Evolutionary conservation across 257 asterid species (phyloP).

Genomic region (Solanum commersonii): DNA sequence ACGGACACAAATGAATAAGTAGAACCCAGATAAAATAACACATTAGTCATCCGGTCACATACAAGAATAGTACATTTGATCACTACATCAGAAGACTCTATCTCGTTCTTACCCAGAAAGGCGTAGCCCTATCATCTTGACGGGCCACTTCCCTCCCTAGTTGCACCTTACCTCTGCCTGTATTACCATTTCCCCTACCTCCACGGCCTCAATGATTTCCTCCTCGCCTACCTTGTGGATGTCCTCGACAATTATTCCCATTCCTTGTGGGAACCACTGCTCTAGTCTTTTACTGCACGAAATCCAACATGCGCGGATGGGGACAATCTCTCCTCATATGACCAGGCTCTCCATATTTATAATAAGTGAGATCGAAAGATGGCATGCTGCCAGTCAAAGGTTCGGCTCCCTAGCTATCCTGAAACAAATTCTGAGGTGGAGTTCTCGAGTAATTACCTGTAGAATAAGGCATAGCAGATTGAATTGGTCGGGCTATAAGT

Average conservation of each 20-base stretch:
- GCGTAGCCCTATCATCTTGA: too few species aligned
- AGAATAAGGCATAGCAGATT: not conserved
- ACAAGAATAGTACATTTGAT: too few species aligned
- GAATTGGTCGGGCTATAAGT: fast-evolving
- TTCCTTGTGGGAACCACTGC: not conserved
- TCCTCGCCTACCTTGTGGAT: not conserved
- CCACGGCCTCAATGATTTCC: fast-evolving
- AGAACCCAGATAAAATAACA: not conserved
- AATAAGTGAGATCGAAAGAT: not conserved
- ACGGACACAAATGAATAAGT: not conserved
- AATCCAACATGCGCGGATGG: too few species aligned
- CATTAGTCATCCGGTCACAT: not conserved
- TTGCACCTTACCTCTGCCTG: fast-evolving
- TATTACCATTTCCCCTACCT: too few species aligned
- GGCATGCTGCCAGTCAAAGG: too few species aligned
- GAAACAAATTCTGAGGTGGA: not conserved
- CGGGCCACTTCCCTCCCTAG: fast-evolving
- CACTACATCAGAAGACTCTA: too few species aligned
- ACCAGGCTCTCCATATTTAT: not conserved
- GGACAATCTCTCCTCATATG: not conserved
- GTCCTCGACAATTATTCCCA: not conserved
- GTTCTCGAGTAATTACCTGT: not conserved
- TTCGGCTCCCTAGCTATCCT: not conserved
- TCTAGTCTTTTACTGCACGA: not conserved
- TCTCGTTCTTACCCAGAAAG: too few species aligned